phyloP scores from a whole-genome alignment of 2,329 filamentous ascomycete species.

The Pseudopithomyces chartarum region DNA sequence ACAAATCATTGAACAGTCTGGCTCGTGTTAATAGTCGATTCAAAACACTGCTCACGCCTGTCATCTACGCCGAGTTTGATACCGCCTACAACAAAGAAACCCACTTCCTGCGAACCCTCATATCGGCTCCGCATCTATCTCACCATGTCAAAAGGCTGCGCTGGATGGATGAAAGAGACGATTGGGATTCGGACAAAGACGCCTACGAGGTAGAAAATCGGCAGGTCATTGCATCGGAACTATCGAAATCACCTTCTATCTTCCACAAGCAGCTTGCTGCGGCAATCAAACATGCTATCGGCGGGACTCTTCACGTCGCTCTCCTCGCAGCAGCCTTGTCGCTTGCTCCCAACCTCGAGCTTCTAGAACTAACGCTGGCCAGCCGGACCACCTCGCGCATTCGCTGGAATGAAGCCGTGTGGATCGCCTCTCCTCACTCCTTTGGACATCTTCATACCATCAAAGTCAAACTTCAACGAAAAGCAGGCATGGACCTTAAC shows the following conservation, averaged over 20 bases:
- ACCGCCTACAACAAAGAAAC: background rate
- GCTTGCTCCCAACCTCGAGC: background rate
- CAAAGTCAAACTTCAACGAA: background rate
- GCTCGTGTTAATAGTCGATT: background rate
- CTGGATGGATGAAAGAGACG: background rate
- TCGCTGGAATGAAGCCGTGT: slow-evolving; percentile 1
- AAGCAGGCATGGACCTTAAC: background rate
- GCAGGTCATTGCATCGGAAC: background rate
- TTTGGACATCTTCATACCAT: background rate
- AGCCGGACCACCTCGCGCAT: background rate
- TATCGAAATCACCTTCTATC: background rate
- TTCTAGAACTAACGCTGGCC: background rate
- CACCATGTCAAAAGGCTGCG: background rate
- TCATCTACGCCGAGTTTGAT: background rate
- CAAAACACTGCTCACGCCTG: background rate
- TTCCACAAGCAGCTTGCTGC: background rate
- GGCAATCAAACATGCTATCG: background rate
- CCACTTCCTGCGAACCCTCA: background rate
- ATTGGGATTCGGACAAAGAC: background rate
- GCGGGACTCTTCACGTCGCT: background rate
- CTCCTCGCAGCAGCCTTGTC: background rate
- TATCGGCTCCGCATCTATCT: background rate
- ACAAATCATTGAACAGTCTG: background rate
- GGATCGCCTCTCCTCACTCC: background rate
- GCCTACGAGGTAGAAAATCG: background rate